phyloP scores from a whole-genome alignment of 371 early-diverging fungal species.

The Mucor saturninus region DNA sequence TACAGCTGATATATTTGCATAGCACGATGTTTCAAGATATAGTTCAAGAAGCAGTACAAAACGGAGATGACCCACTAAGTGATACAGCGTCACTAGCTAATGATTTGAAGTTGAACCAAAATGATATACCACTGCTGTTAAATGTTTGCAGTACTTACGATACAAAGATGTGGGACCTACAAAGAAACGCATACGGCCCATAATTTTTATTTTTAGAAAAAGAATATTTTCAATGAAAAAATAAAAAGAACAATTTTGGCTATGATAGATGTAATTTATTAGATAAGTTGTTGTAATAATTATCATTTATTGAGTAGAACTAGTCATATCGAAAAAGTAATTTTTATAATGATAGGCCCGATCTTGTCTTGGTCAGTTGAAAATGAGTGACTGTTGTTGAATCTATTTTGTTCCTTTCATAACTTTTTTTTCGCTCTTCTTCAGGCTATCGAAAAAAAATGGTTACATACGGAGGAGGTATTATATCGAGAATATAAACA shows the following conservation, averaged over 20 bases:
- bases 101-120: slow-evolving; percentile 39
- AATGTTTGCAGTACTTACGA: slow-evolving; percentile 52
- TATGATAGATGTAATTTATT: too few species aligned
- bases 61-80: slow-evolving; percentile 17
- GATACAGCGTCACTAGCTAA: slow-evolving; percentile 28
- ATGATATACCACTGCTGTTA: slow-evolving; percentile 45
- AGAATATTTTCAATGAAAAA: neutral
- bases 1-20: slow-evolving; percentile 47
- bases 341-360: too few species aligned
- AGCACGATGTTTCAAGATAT: slow-evolving; percentile 48
- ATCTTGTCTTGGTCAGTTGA: too few species aligned
- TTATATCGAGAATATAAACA: neutral
- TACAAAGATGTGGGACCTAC: slow-evolving; percentile 35
- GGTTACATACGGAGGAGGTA: slow-evolving; percentile 84
- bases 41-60: slow-evolving; percentile 29
- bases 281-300: too few species aligned
- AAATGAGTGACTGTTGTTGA: neutral
- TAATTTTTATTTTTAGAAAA: neutral
- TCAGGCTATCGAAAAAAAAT: slow-evolving; percentile 33
- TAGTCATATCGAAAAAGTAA: too few species aligned
- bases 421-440: slow-evolving; percentile 12
- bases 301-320: too few species aligned
- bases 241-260: too few species aligned
- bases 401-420: neutral
- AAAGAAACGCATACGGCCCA: slow-evolving; percentile 3